These are phyloP conservation scores for Nothophytophthora sp. DNA, from an alignment of 352 stramenopile genomes.

Conservation along the genomic window DNA sequence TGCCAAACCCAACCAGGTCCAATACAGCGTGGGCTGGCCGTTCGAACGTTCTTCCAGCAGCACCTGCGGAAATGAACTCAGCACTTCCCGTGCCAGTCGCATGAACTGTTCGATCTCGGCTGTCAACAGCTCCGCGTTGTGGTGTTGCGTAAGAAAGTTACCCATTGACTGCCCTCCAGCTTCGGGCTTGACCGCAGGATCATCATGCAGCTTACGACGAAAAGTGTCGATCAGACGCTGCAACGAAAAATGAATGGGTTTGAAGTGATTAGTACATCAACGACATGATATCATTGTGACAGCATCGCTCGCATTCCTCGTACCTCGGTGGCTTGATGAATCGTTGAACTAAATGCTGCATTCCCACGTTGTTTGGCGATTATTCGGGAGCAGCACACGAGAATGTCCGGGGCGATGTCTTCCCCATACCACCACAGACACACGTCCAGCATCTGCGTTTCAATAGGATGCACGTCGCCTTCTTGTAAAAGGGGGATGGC, in stretches of 20 bases:
- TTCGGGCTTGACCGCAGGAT: slow-evolving; percentile 10
- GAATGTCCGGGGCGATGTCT: slow-evolving; percentile 38
- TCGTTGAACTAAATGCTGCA: slow-evolving; percentile 18
- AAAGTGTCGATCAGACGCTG: slow-evolving; percentile 42
- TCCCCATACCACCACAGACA: slow-evolving; percentile 48
- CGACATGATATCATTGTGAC: background rate
- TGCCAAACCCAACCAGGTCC: slow-evolving; percentile 42
- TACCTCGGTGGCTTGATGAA: slow-evolving; percentile 32
- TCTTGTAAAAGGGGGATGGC: slow-evolving; percentile 29
- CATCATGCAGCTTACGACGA: slow-evolving; percentile 47
- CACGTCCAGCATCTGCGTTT: slow-evolving; percentile 43
- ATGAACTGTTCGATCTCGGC: slow-evolving; percentile 63
- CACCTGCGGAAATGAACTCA: slow-evolving; percentile 45
- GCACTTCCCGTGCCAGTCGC: slow-evolving; percentile 33
- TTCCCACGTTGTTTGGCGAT: slow-evolving; percentile 39
- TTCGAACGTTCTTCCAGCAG: slow-evolving; percentile 24
- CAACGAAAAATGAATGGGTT: background rate
- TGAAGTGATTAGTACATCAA: background rate
- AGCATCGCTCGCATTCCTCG: slow-evolving; percentile 8
- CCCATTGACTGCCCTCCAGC: slow-evolving; percentile 31
- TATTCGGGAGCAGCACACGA: slow-evolving; percentile 43
- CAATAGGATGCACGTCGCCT: slow-evolving; percentile 15
- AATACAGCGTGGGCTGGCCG: slow-evolving; percentile 35
- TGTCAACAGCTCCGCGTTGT: slow-evolving; percentile 38
- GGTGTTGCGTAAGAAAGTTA: slow-evolving; percentile 29